Conservation (phyloP, 306 rosid genomes). For the Pterocarpus santalinus region DNA sequence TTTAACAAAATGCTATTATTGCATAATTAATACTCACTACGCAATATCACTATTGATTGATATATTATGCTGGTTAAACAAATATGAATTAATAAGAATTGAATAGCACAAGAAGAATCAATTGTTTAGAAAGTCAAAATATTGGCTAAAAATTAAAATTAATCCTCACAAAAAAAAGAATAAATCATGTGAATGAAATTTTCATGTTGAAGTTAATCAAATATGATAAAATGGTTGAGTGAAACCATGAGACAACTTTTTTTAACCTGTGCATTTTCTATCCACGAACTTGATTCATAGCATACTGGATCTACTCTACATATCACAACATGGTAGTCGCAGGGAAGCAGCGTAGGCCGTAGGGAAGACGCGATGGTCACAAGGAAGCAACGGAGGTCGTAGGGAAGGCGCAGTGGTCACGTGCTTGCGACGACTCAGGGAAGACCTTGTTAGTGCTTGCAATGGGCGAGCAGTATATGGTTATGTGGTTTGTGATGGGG, state of each 20-base stretch:
- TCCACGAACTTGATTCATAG: conserved; percentile 92
- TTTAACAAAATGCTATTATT: conserved; percentile 22
- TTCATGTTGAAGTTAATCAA: conserved; percentile 19
- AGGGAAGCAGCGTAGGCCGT: too few species aligned
- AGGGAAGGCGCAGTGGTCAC: too few species aligned
- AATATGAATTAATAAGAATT: not conserved
- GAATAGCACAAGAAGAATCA: conserved; percentile 25
- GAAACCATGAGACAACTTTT: conserved; percentile 74
- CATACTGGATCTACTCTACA: conserved; percentile 98
- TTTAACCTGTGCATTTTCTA: conserved; percentile 83
- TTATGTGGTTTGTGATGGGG: too few species aligned
- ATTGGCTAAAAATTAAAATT: conserved; percentile 20
- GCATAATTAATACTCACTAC: not conserved
- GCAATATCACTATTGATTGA: not conserved
- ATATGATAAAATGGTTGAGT: conserved; percentile 95
- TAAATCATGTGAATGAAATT: conserved; percentile 13
- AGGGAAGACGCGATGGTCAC: too few species aligned
- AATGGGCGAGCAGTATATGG: too few species aligned
- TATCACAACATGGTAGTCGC: conserved; percentile 55
- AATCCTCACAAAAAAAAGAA: conserved; percentile 15
- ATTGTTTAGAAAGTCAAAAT: not conserved
- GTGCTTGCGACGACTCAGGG: too few species aligned
- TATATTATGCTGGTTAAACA: conserved; percentile 10
- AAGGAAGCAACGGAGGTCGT: too few species aligned
- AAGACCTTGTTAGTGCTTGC: too few species aligned